phyloP scores from a whole-genome alignment of 805 yeast genomes.

The Saccharomyces paradoxus region DNA sequence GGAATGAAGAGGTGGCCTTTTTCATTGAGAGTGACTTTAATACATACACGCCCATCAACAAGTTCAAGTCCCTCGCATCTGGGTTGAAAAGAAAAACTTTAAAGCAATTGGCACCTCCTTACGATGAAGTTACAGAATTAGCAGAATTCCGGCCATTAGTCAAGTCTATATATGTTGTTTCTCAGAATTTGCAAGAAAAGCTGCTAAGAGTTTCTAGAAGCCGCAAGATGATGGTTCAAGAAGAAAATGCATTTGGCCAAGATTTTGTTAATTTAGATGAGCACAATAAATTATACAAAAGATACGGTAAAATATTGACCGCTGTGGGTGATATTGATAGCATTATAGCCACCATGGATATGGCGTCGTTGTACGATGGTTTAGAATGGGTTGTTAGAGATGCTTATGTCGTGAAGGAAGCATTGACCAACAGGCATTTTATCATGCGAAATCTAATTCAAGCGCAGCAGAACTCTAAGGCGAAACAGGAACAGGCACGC shows the following conservation, averaged over 20 bases:
- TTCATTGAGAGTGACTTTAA: constrained; percentile 75
- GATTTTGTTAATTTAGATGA: constrained; percentile 23
- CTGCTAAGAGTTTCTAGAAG: constrained; percentile 47
- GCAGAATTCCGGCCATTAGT: constrained; percentile 83
- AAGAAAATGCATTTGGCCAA: constrained; percentile 47
- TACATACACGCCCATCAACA: constrained; percentile 40
- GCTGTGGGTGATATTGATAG: constrained; percentile 71
- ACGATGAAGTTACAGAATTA: constrained; percentile 73
- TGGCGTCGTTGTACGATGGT: constrained; percentile 72
- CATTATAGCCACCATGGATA: constrained; percentile 59
- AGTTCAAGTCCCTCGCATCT: constrained; percentile 60
- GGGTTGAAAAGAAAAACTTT: constrained; percentile 84
- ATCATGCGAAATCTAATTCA: constrained; percentile 80
- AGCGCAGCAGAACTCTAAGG: constrained; percentile 67
- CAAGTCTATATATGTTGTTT: constrained; percentile 58
- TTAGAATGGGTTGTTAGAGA: constrained; percentile 58
- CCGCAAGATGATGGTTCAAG: constrained; percentile 43
- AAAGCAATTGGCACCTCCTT: constrained; percentile 87
- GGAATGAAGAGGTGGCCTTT: constrained; percentile 81
- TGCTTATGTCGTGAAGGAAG: constrained; percentile 82
- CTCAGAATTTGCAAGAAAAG: constrained; percentile 44
- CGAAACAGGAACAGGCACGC: constrained; percentile 62
- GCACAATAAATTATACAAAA: constrained; percentile 54
- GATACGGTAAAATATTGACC: constrained; percentile 58
- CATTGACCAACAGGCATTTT: constrained; percentile 84